A percentile compares a stretch with the other conserved stretches of the same genome.
Evolutionary conservation across 2,329 filamentous ascomycete species (phyloP).

Genomic region (Ramularia endophylla): DNA sequence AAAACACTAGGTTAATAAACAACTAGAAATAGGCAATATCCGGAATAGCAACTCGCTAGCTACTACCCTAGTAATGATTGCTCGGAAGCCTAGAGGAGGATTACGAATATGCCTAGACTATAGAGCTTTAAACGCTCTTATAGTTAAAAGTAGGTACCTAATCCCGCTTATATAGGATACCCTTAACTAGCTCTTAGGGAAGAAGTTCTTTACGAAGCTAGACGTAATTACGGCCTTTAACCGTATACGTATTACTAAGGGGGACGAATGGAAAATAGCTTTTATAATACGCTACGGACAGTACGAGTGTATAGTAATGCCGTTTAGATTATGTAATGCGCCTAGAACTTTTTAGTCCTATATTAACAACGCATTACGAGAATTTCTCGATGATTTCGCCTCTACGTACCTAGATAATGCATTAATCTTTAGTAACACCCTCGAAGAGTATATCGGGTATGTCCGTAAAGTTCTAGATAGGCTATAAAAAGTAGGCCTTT

Average conservation of each 20-base stretch:
- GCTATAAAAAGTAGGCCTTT: neutral
- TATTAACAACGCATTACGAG: too few species aligned
- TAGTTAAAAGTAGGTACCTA: neutral
- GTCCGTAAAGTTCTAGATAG: neutral
- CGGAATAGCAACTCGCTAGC: too few species aligned
- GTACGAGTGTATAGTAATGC: conserved; percentile 1
- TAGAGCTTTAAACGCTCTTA: neutral
- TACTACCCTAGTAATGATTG: neutral
- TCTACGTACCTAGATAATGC: neutral
- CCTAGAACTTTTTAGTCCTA: too few species aligned
- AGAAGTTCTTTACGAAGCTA: conserved; percentile 1
- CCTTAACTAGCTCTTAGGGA: neutral
- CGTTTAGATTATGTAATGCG: too few species aligned
- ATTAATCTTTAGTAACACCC: neutral
- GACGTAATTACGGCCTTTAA: too few species aligned
- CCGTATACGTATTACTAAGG: too few species aligned
- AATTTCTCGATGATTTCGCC: neutral
- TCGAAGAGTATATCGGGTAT: neutral
- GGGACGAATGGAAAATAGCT: neutral
- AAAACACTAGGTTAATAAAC: neutral
- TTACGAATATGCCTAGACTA: conserved; percentile 1
- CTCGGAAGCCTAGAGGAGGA: neutral
- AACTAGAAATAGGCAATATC: neutral
- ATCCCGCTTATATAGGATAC: neutral
- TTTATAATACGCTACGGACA: neutral